Evolutionary conservation across 106 monocot genomes (phyloP), one percentile per base, ranked within the genome.

Genomic region (Dendrobium catenatum): DNA sequence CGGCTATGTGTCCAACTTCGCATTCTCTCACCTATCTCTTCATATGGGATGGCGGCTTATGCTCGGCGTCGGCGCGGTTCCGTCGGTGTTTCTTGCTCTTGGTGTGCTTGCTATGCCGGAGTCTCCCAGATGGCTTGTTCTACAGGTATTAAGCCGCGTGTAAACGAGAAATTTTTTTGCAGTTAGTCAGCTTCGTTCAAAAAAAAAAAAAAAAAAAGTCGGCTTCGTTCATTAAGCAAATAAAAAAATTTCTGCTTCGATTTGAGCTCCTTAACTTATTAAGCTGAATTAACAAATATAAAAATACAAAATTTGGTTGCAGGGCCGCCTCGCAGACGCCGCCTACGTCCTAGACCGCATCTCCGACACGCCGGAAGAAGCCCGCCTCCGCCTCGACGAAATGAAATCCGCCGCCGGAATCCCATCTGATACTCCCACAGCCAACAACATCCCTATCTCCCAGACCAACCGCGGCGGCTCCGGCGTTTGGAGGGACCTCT

Each of bases 401-500:
- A 86, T 87, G 67, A 88, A 88, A 78, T 46, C 49, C 8, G 87
- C 87, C 13, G 92, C 86, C 29, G 90, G 88, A 0, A 89, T 88
- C 48, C 86, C 94, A 0, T 78, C 75, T 15, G 15, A 79, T 9
- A 44, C 16, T 56, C 41, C 27, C 43, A 33, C 13, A 37, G 37
- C 37, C 37, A 37, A 37, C 37, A 37, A 37, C 4, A 40, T 3
- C 13, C 87, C 81, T 31, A 84, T 86, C 10, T 46, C 76, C 1
- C 27, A 26, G 5, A 13, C 37, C 18, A 85, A 72, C 75, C 79
- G 55, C 27, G 89, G 89, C 4, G 86, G 86, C 13, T 13, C 58
- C 58, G 95, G 87, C 3, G 89, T 95, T 4, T 95, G 92, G 93
- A 84, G 70, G 64, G 91, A 95, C 46, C 87, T 95, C 44, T 73